Evolutionary conservation across 306 rosid species (phyloP).

Genomic region (Luffa aegyptiaca): DNA sequence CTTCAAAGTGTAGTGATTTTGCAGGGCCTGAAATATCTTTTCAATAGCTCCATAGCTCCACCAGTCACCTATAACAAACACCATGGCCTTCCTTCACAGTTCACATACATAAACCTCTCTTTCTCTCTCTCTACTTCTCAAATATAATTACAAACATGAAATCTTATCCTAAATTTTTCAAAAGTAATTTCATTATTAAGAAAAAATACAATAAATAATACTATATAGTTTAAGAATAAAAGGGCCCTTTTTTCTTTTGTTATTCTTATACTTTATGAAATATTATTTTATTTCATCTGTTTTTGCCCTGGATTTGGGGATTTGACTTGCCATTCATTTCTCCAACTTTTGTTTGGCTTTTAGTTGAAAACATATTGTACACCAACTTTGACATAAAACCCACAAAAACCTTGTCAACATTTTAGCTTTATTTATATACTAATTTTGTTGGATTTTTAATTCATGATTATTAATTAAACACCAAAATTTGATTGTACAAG

Average conservation of each 20-base stretch:
- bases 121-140: neutral
- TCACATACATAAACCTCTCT: neutral
- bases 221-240: neutral
- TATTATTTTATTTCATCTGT: neutral
- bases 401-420: neutral
- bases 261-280: no score
- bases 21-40: constrained; percentile 11
- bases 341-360: neutral
- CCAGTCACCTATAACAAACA: neutral
- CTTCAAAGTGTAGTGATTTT: constrained; percentile 13
- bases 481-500: neutral
- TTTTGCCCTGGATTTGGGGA: neutral
- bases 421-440: neutral
- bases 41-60: constrained; percentile 11
- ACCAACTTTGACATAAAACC: neutral
- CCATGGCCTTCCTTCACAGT: neutral
- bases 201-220: no score
- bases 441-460: neutral
- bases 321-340: neutral
- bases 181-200: neutral
- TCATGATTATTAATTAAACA: neutral
- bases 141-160: no score
- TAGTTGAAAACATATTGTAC: neutral
- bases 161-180: neutral
- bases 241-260: no score